phyloP scores from a whole-genome alignment of 2,329 filamentous ascomycete genomes.

The Aspergillus pseudoviridinutans region DNA sequence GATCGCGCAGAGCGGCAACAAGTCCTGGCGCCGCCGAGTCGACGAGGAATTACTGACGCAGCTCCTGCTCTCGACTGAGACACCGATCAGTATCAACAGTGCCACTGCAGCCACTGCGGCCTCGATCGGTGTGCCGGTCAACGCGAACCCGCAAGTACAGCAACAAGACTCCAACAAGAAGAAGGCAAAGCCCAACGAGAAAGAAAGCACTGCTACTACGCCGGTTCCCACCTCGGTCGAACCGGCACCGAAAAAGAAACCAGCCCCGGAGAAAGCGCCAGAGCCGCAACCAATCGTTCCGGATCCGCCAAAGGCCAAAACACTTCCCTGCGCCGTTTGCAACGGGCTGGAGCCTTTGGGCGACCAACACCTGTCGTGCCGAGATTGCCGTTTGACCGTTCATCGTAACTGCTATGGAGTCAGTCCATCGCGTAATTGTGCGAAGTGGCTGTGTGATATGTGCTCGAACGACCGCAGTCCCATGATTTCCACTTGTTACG shows the following conservation, averaged over 20 bases:
- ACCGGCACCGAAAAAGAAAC: slow-evolving; percentile 59
- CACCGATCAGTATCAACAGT: slow-evolving; percentile 41
- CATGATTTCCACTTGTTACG: slow-evolving; percentile 87
- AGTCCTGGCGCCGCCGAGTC: slow-evolving; percentile 80
- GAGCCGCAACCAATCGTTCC: slow-evolving; percentile 63
- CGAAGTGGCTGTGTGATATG: slow-evolving; percentile 94
- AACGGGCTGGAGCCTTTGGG: slow-evolving; percentile 66
- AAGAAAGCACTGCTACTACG: slow-evolving; percentile 48
- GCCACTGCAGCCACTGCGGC: slow-evolving; percentile 43
- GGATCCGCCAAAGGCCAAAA: slow-evolving; percentile 72
- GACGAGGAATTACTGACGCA: slow-evolving; percentile 73
- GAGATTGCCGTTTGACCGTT: slow-evolving; percentile 85
- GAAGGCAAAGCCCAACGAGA: slow-evolving; percentile 52
- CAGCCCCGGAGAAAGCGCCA: slow-evolving; percentile 52
- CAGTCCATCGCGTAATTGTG: slow-evolving; percentile 60
- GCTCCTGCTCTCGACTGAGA: slow-evolving; percentile 44
- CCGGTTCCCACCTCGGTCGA: slow-evolving; percentile 43
- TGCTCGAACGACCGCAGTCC: slow-evolving; percentile 92
- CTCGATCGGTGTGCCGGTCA: slow-evolving; percentile 39
- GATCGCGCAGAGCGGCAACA: slow-evolving; percentile 71
- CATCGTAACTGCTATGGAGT: slow-evolving; percentile 94
- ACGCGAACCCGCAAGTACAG: slow-evolving; percentile 28
- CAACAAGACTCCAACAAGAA: slow-evolving; percentile 56
- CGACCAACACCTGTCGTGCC: slow-evolving; percentile 72
- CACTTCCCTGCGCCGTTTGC: slow-evolving; percentile 83